Base-by-base conservation (phyloP, 495 filamentous ascomycete species). In the Penicillium daleae region DNA sequence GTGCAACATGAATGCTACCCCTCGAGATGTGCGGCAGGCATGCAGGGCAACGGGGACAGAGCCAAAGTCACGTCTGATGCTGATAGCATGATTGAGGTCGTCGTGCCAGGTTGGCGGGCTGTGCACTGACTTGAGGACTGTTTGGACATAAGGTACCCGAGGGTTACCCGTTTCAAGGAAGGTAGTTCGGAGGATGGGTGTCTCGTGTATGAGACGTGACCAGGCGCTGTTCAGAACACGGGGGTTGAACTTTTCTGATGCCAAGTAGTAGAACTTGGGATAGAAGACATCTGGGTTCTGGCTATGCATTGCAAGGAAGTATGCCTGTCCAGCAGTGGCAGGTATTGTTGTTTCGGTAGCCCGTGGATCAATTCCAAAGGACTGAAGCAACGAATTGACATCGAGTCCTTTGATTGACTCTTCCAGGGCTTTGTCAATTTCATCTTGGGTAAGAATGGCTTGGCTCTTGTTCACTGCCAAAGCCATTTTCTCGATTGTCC, bases 401-500 rank as follows among this genome's bases (percentile, higher is more conserved):
- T 76, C 64, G 51, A 76, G 63, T 0, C 33, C 58, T 13, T 51
- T 21, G 21, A 75, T 51, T 10, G 64, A 66, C 0, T 64, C 49
- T 1, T 58, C 40, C 26, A 77, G 35, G 3, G 60, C 66, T 7
- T 51, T 62, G n/a, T 54, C 40, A 15, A 69, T 55, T 3, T 67
- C 56, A 13, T 46, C 31, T 12, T 50, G 15, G 2, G 63, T 58
- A 49, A 65, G 22, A 12, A 66, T 67, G 7, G 26, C 44, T 10
- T 55, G 39, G 31, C 26, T 56, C n/a, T 22, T 58, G 51, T 72
- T 66, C 17, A 57, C 59, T 57, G 42, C 60, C 7, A 21, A 29
- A 3, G 72, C 75, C 72, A 78, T 78, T 26, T 67, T 68, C 27
- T 67, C 58, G n/a, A 78, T 66, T 2, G 70, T 71, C 27, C 74